A percentile compares a stretch with the other conserved stretches of the same genome.
Evolutionary conservation across 2,329 filamentous ascomycete genomes (phyloP).

Genomic region (Penicillium psychrosexuale): DNA sequence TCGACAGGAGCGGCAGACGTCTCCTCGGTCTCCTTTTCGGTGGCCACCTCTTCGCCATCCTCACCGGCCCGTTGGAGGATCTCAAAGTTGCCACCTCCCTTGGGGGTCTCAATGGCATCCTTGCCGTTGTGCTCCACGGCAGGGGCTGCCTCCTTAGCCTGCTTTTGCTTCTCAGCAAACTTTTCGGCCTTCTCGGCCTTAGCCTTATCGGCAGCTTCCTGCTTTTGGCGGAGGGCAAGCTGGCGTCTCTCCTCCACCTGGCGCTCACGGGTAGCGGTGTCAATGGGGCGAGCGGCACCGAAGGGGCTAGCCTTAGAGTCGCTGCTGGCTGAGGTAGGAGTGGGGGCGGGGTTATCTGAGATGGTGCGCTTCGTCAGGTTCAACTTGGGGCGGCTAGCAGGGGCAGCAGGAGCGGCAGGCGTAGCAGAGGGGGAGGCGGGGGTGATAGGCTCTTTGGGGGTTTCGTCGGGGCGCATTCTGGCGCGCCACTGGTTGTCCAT

Average conservation of each 20-base stretch:
- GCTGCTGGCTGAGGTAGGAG: conserved; percentile 43
- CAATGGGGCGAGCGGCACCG: conserved; percentile 87
- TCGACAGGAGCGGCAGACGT: conserved; percentile 46
- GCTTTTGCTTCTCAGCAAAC: conserved; percentile 57
- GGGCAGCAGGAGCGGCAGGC: conserved; percentile 58
- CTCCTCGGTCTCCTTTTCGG: conserved; percentile 52
- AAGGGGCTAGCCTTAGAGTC: conserved; percentile 90
- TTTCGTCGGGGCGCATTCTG: conserved; percentile 83
- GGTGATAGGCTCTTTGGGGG: conserved; percentile 68
- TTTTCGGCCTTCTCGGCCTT: conserved; percentile 69
- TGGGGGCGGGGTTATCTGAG: conserved; percentile 62
- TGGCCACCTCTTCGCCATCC: conserved; percentile 44
- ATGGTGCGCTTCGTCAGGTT: conserved; percentile 91
- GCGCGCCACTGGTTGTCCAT: conserved; percentile 90
- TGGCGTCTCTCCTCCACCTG: conserved; percentile 86
- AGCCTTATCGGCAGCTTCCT: conserved; percentile 79
- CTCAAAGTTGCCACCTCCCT: conserved; percentile 52
- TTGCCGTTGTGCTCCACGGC: conserved; percentile 42
- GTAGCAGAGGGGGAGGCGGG: conserved; percentile 70
- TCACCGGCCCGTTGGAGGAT: conserved; percentile 53
- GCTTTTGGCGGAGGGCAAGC: conserved; percentile 72
- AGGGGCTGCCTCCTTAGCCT: conserved; percentile 32
- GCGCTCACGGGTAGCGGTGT: conserved; percentile 83
- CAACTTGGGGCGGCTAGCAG: conserved; percentile 70
- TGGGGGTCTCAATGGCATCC: conserved; percentile 39